Conservation (phyloP, 352 stramenopile genomes). For the Phytophthora hybrid region DNA sequence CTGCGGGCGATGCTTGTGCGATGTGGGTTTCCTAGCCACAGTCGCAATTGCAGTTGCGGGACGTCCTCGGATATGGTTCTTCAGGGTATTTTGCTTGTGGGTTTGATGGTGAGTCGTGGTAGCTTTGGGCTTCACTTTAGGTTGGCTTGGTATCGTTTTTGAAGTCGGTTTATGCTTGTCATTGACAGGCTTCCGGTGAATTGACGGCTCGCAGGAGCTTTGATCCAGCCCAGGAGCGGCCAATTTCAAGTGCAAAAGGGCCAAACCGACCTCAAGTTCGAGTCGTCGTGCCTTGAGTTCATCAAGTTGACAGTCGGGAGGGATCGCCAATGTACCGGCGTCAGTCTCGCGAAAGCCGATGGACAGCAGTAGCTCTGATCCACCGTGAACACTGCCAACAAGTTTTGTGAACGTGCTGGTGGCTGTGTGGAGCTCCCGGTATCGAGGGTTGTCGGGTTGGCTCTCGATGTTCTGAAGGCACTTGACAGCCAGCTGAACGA, state of each 20-base stretch:
- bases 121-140: background rate
- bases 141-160: background rate
- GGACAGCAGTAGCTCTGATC: conserved; percentile 49
- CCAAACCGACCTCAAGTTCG: conserved; percentile 57
- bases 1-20: background rate
- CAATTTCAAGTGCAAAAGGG: conserved; percentile 16
- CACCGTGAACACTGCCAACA: conserved; percentile 45
- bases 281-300: conserved; percentile 49
- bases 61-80: background rate
- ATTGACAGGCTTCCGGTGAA: background rate
- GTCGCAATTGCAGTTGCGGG: background rate
- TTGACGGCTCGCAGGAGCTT: background rate
- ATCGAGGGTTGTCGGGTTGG: conserved; percentile 56
- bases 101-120: background rate
- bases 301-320: conserved; percentile 27
- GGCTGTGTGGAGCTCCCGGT: conserved; percentile 57
- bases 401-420: conserved; percentile 60
- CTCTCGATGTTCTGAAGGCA: conserved; percentile 65
- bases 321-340: conserved; percentile 44
- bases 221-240: background rate
- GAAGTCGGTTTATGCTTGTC: background rate
- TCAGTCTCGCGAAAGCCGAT: conserved; percentile 70
- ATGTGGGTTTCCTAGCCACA: background rate
- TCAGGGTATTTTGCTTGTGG: background rate
- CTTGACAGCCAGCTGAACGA: conserved; percentile 53